Evolutionary conservation across 176 grass and related monocot genomes (phyloP), one percentile per base, ranked within the genome.

Genomic region (Hyparrhenia diplandra): DNA sequence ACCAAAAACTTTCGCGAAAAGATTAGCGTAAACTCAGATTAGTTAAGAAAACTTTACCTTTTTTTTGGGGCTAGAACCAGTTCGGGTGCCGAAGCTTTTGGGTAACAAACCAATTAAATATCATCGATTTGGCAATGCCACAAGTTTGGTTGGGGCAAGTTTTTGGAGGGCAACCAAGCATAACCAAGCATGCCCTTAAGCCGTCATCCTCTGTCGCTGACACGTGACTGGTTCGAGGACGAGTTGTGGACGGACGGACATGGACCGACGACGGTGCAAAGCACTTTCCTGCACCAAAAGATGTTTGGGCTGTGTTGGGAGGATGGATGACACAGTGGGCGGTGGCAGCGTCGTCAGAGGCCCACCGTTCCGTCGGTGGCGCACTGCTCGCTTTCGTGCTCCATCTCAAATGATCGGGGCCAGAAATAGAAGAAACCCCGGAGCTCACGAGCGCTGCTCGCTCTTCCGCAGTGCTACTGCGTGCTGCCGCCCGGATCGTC

Each of bases 231-330:
- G 10, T 4, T 5, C 11, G 65, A 45, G 42, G 4, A 30, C 13
- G 42, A 13, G 41, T 37, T 13, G 42, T 4, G 58, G 39, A 34
- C 29, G 25, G 60, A 47, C 8, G 52, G 52, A 49, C 55, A 29
- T 25, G 37, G 37, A 36, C 30, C 28, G 10, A 40, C 37, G 40
- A 31, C 64, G 58, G 9, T 20, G 39, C 69, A 72, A 47, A 67
- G 59, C 36, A 45, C 75, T 69, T 57, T 80, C 21, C 8, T 13
- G 78, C 47, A 65, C 10, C 17, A 47, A 64, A 77, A 66, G 65
- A 85, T 82, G 82, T 29, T 34, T 77, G 78, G 78, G 12, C 73
- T 77, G 23, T 11, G 34, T 7, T 55, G 8, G 43, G 71, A 67
- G 52, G 7, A 36, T 64, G 52, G 7, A 36, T 64, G 73, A 28